Evolutionary conservation across 805 yeast genomes (phyloP).

Genomic region (Blastobotrys mokoenaii): DNA sequence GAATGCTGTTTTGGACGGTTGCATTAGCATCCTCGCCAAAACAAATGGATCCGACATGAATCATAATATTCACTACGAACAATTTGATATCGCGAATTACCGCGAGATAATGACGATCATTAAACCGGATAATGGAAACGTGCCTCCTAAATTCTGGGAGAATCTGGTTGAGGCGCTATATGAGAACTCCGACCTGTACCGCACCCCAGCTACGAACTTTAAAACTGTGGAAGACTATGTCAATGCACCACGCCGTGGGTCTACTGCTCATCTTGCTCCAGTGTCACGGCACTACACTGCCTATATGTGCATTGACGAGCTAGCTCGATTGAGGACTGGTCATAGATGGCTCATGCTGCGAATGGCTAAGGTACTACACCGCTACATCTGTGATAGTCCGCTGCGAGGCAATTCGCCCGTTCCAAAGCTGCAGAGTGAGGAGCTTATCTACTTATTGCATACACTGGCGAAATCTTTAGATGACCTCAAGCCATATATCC

Average conservation of each 20-base stretch:
- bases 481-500: not conserved
- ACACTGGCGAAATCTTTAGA: not conserved
- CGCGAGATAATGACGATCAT: slow-evolving; percentile 33
- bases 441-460: slow-evolving; percentile 34
- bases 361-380: slow-evolving; percentile 50
- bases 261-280: slow-evolving; percentile 43
- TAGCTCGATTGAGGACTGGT: slow-evolving; percentile 33
- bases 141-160: slow-evolving; percentile 30
- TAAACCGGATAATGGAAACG: slow-evolving; percentile 33
- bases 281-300: slow-evolving; percentile 43
- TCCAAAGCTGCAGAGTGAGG: slow-evolving; percentile 55
- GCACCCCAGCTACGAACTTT: not conserved
- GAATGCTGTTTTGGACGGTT: slow-evolving; percentile 26
- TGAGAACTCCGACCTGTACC: slow-evolving; percentile 2
- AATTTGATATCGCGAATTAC: slow-evolving; percentile 40
- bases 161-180: slow-evolving; percentile 40
- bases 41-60: slow-evolving; percentile 29
- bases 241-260: slow-evolving; percentile 49
- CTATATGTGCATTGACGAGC: slow-evolving; percentile 46
- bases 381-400: slow-evolving; percentile 54
- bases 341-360: slow-evolving; percentile 40
- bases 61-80: slow-evolving; percentile 33
- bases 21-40: slow-evolving; percentile 17
- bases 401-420: slow-evolving; percentile 57
- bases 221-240: slow-evolving; percentile 29